phyloP scores from a whole-genome alignment of 225 moss, liverwort and hornwort species.

The Bryum argenteum region DNA sequence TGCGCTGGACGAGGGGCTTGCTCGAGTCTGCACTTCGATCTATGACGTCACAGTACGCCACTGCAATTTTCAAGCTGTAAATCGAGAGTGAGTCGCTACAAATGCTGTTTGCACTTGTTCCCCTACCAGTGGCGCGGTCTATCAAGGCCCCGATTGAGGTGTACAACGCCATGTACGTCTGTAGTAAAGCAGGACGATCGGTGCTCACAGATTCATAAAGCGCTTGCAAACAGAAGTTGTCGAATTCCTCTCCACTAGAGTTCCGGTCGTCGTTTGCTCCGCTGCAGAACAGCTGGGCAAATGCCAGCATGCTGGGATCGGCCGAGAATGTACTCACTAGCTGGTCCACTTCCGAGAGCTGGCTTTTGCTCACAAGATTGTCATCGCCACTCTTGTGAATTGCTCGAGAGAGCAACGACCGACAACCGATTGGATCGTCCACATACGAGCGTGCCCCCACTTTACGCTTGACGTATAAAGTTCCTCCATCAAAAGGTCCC shows the following conservation, averaged over 20 bases:
- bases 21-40: slow-evolving; percentile 50
- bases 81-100: slow-evolving; percentile 85
- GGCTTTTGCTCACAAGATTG: slow-evolving; percentile 37
- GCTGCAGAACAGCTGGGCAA: slow-evolving; percentile 88
- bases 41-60: slow-evolving; percentile 80
- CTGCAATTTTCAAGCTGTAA: slow-evolving; percentile 85
- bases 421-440: slow-evolving; percentile 97
- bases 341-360: slow-evolving; percentile 90
- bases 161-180: slow-evolving; percentile 89
- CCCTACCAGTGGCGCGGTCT: slow-evolving; percentile 74
- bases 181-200: slow-evolving; percentile 88
- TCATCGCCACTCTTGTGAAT: slow-evolving; percentile 71
- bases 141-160: slow-evolving; percentile 79
- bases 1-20: slow-evolving; percentile 75
- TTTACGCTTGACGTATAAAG: slow-evolving; percentile 92
- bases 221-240: slow-evolving; percentile 86
- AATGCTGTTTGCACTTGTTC: slow-evolving; percentile 71
- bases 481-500: slow-evolving; percentile 80
- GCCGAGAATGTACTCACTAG: slow-evolving; percentile 97
- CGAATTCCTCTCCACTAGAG: slow-evolving; percentile 59
- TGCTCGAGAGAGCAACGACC: slow-evolving; percentile 90
- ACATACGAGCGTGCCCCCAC: slow-evolving; percentile 93
- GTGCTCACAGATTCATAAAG: slow-evolving; percentile 95
- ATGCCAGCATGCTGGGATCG: slow-evolving; percentile 97
- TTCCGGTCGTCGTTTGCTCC: slow-evolving; percentile 69